phyloP scores from a whole-genome alignment of 768 basidiomycete genomes.

The Tricholoma flavovirens region DNA sequence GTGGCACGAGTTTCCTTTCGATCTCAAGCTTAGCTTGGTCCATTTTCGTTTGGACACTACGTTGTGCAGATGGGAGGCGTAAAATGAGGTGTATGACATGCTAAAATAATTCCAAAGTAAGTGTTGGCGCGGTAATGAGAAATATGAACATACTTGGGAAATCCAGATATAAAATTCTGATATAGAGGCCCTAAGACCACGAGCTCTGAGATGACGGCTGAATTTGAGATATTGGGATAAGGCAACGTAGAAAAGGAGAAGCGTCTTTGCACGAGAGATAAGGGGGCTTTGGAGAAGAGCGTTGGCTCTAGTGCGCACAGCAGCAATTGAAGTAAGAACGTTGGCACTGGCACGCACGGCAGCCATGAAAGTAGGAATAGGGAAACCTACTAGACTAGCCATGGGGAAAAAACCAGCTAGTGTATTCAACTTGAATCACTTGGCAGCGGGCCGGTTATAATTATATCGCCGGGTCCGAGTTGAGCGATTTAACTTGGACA shows the following conservation, averaged over 20 bases:
- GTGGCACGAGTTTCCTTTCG: conserved; percentile 61
- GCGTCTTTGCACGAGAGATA: conserved; percentile 38
- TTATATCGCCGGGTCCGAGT: no score
- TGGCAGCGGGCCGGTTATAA: no score
- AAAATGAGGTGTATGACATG: conserved; percentile 51
- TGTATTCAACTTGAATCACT: no score
- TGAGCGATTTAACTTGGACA: no score
- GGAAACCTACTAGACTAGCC: not conserved
- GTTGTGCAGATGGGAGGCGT: conserved; percentile 52
- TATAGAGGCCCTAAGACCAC: conserved; percentile 45
- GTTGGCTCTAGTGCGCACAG: conserved; percentile 9
- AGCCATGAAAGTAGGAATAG: conserved; percentile 2
- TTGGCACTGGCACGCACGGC: conserved; percentile 10
- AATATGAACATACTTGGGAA: conserved; percentile 38
- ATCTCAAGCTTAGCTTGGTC: conserved; percentile 58
- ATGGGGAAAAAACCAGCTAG: no score
- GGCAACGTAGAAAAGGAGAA: conserved; percentile 55
- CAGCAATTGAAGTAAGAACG: conserved; percentile 10
- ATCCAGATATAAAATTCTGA: conserved; percentile 51
- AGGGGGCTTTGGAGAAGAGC: conserved; percentile 11
- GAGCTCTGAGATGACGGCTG: conserved; percentile 58
- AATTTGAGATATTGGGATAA: conserved; percentile 45
- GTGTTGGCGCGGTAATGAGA: not conserved
- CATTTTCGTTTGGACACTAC: conserved; percentile 61
- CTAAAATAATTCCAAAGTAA: conserved; percentile 33